Percentiles rank a stretch among this genome's conserved stretches.
Conservation (phyloP, 2,329 filamentous ascomycete species). For the Aspergillus brasiliensis region DNA sequence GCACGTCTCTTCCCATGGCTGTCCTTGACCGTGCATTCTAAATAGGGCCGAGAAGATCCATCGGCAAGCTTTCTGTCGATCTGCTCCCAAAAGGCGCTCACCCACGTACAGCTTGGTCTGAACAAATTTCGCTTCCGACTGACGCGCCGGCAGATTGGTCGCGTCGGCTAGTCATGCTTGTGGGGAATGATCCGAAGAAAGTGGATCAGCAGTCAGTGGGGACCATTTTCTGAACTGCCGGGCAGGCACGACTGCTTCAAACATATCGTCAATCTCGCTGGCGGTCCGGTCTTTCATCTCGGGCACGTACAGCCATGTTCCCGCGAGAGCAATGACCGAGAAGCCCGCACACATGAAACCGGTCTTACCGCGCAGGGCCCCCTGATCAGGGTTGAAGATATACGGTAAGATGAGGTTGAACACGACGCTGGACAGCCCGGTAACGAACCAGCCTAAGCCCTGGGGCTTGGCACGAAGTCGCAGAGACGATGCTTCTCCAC, state of each 20-base stretch:
- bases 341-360: constrained; percentile 45
- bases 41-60: too few relatives aligned
- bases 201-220: neutral
- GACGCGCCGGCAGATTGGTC: neutral
- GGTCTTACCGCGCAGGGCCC: constrained; percentile 44
- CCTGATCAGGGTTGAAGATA: constrained; percentile 53
- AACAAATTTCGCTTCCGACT: neutral
- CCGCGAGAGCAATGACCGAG: constrained; percentile 31
- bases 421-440: constrained; percentile 44
- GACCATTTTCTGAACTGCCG: constrained; percentile 30
- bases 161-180: neutral
- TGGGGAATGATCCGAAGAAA: neutral
- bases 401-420: constrained; percentile 55
- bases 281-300: constrained; percentile 56
- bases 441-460: constrained; percentile 46
- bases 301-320: constrained; percentile 52
- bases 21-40: too few relatives aligned
- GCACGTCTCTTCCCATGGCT: too few relatives aligned
- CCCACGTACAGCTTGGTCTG: neutral
- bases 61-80: too few relatives aligned
- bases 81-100: neutral
- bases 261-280: constrained; percentile 52
- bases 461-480: constrained; percentile 43
- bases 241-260: constrained; percentile 26
- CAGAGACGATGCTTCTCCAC: constrained; percentile 38